Base-by-base conservation (phyloP, 1,139 yeast species). In the Candida buenavistaensis region DNA sequence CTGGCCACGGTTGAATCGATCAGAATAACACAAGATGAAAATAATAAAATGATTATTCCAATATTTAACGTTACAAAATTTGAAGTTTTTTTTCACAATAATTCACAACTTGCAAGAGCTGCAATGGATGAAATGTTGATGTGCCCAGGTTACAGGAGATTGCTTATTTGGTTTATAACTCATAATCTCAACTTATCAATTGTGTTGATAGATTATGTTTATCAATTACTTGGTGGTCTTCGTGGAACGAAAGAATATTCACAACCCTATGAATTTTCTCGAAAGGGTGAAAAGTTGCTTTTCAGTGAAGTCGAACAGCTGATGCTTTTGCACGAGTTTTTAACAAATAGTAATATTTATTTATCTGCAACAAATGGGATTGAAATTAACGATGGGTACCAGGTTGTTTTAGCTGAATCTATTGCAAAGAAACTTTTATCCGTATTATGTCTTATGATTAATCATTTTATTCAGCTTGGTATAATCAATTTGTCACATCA, bases 291-390 rank as follows among this genome's bases (percentile, higher is more conserved):
- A 3, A 40, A 45, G 3, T 46, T 81, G 7, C 59, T 57, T 6
- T 54, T 82, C 11, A 74, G 82, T 22, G 77, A 71, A 6, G 66
- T 79, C 30, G 90, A 83, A 46, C 67, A 60, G 40, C 74, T 75
- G 48, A 79, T 82, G 85, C 50, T 83, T n/a, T 54, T 83, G 26
- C 88, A 82, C 54, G 87, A 80, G 51, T 80, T 82, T 46, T 65
- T 83, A 38, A 68, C 76, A 11, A 79, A 74, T 40, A 71, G 82
- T 16, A 63, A 75, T 7, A 66, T 72, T 10, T 75, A 66, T 42
- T 54, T 82, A 13, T 64, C 80, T 0, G 64, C 72, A 1, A 52
- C 59, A 2, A 61, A 63, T 15, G 63, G 68, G 3, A 57, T 64
- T 12, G 62, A 59, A 26, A 61, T 63, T 9, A 64, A 59, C 3